Evolutionary conservation across 2,329 filamentous ascomycete species (phyloP).

Genomic region (Colletotrichum brevisporum): DNA sequence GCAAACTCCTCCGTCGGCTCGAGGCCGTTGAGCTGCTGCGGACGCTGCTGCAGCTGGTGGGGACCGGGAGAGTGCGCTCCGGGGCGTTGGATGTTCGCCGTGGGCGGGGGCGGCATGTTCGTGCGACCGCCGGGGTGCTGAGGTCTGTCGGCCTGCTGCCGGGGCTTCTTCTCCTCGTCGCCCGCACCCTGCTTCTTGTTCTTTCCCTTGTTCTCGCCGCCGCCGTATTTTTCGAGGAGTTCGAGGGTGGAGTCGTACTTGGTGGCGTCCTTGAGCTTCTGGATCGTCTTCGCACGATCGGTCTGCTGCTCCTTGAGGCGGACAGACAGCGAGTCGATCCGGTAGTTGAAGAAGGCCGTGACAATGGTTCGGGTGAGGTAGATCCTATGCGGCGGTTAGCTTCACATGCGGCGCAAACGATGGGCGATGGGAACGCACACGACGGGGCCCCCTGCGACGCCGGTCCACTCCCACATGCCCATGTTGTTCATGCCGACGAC

Average conservation of each 20-base stretch:
- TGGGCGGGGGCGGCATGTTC: slow-evolving; percentile 69
- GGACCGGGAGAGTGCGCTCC: slow-evolving; percentile 47
- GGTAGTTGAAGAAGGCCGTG: slow-evolving; percentile 83
- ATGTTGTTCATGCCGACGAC: slow-evolving; percentile 89
- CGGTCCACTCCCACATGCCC: slow-evolving; percentile 82
- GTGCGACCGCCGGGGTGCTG: slow-evolving; percentile 56
- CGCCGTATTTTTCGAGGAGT: slow-evolving; percentile 94
- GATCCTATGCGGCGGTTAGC: slow-evolving; percentile 70
- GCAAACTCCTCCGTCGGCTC: slow-evolving; percentile 76
- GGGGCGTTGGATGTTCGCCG: slow-evolving; percentile 71
- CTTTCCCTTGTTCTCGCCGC: slow-evolving; percentile 66
- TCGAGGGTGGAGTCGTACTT: slow-evolving; percentile 96
- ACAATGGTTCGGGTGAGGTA: slow-evolving; percentile 78
- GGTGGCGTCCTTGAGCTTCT: slow-evolving; percentile 93
- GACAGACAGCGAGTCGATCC: slow-evolving; percentile 77
- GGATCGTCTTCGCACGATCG: slow-evolving; percentile 88
- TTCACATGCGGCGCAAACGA: slow-evolving; percentile 12
- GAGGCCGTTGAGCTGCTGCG: slow-evolving; percentile 47
- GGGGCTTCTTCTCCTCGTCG: slow-evolving; percentile 49
- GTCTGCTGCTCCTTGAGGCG: slow-evolving; percentile 82
- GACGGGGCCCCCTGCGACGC: slow-evolving; percentile 82
- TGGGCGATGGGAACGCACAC: slow-evolving; percentile 66
- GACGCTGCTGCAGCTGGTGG: slow-evolving; percentile 33
- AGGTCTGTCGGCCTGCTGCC: slow-evolving; percentile 35
- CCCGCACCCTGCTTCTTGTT: slow-evolving; percentile 46